Percentiles rank a stretch among this genome's conserved stretches.
phyloP scores from a whole-genome alignment of 2,329 filamentous ascomycete species.

The Aureobasidium uvarum region DNA sequence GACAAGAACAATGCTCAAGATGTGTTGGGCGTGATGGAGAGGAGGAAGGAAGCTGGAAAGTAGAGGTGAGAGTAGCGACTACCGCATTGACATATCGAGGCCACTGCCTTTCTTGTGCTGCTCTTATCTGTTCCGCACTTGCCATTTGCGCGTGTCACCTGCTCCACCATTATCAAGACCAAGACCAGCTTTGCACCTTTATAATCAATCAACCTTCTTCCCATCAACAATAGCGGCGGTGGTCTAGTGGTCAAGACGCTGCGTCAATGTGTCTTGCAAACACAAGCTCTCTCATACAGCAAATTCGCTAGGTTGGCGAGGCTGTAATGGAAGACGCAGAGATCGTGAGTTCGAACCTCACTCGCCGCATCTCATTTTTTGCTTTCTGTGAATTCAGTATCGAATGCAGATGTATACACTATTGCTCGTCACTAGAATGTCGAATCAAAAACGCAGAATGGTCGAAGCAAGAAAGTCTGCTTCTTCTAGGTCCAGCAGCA shows the following conservation, averaged over 20 bases:
- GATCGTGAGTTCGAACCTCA: constrained; percentile 1
- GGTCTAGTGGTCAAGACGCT: too few relatives aligned
- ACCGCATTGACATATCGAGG: not conserved
- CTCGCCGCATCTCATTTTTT: not conserved
- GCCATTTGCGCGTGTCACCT: not conserved
- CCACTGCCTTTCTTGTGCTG: not conserved
- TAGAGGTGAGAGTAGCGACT: not conserved
- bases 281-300: too few relatives aligned
- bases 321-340: too few relatives aligned
- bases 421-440: not conserved
- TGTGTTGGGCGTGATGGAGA: constrained; percentile 75
- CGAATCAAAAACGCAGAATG: too few relatives aligned
- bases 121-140: not conserved
- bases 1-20: constrained; percentile 76
- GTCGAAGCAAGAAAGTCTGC: too few relatives aligned
- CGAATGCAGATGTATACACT: not conserved
- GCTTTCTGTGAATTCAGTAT: not conserved
- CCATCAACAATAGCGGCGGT: too few relatives aligned
- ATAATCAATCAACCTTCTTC: too few relatives aligned
- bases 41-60: constrained; percentile 45
- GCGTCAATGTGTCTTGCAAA: too few relatives aligned
- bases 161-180: not conserved
- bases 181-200: not conserved
- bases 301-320: too few relatives aligned
- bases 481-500: too few relatives aligned